Base-by-base conservation (phyloP, 2,329 filamentous ascomycete species). In the Diplodia scrobiculata region DNA sequence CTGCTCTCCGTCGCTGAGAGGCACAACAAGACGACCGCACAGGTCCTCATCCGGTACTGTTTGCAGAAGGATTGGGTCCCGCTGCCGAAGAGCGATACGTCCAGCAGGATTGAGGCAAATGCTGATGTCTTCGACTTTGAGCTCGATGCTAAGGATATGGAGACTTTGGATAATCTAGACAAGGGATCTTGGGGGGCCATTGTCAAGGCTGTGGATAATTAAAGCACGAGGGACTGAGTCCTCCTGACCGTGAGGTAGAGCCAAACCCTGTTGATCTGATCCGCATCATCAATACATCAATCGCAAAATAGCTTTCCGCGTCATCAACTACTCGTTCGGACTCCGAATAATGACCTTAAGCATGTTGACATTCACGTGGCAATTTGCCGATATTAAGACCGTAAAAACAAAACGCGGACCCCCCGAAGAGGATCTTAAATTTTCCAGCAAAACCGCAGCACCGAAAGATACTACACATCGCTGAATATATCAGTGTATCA, bases 41-140 rank as follows among this genome's bases (percentile, higher is more conserved):
- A 96, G 81, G 80, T 96, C 10, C 77, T 97, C 72, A 79, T 96
- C 59, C 84, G 92, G 69, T 97, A 91, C 84, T 90, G 89, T 70
- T 76, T 96, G 77, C 90, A 96, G 78, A 93, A 91, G 79, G 89
- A 74, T 21, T 77, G 72, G 63, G 74, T 77, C 13, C 73, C 77
- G 2, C 71, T 79, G 2, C 77, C 77, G 0, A 79, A 79, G 69
- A 78, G 75, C 67, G 77, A 79, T 60, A 76, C 73, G 0, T 73
- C 75, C 1, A 68, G 70, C 17, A 66, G 76, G 9, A 78, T 79
- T 34, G 68, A 69, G 13, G 72, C 69, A 29, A 79, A 79, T 63
- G 76, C 73, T 1, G 73, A 77, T 29, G 66, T 79, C 5, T 79
- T 74, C 67, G 71, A 69, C 19, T 78, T 78, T 62, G 72, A 74